Base-by-base conservation (phyloP, 2,329 filamentous ascomycete genomes). In the Apiospora saccharicola region DNA sequence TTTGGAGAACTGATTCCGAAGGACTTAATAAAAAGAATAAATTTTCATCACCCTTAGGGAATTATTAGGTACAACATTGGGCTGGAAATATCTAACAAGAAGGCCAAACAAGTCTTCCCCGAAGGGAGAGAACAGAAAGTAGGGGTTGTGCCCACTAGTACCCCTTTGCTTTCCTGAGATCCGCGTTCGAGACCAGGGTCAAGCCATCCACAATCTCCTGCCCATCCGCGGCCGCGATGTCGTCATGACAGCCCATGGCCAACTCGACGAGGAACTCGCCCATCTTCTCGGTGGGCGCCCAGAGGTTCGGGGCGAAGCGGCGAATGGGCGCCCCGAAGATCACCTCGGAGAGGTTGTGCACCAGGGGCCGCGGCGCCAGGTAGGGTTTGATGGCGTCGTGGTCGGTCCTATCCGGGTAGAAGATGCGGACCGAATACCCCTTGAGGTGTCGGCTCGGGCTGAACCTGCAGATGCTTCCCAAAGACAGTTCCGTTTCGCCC, bases 401-500 rank as follows among this genome's bases (percentile, higher is more conserved):
- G 1, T 69, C 72, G 5, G 74, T 69, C 1, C 76, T 72, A 73
- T 94, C 92, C 13, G 94, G 88, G 12, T 82, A 87, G 0, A 78
- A 89, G 0, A 92, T 90, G 0, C 93, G 86, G 7, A 91, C 83
- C 13, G 86, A 89, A 75, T 88, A 88, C 1, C 88, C 84, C 41
- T 83, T 85, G 71, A 94, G 85, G 16, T 22, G 19, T 10, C 82
- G 80, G 0, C 85, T 81, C 67, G 84, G 84, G 8, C 22, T 49
- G 22, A 22, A n/a, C 7, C 78, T 77, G 2, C 80, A 80, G 3
- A 83, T 80, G 46, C 19, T 22, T n/a, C 46, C 46, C 75, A 93
- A 80, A 0, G 86, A 84, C 1, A 91, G 84, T 81, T 95, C 93
- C 0, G 89, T 87, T 78, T 90, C 85, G 14, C 93, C 93, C 80